phyloP scores from a whole-genome alignment of 2,329 filamentous ascomycete genomes.

The Raffaelea arxii region DNA sequence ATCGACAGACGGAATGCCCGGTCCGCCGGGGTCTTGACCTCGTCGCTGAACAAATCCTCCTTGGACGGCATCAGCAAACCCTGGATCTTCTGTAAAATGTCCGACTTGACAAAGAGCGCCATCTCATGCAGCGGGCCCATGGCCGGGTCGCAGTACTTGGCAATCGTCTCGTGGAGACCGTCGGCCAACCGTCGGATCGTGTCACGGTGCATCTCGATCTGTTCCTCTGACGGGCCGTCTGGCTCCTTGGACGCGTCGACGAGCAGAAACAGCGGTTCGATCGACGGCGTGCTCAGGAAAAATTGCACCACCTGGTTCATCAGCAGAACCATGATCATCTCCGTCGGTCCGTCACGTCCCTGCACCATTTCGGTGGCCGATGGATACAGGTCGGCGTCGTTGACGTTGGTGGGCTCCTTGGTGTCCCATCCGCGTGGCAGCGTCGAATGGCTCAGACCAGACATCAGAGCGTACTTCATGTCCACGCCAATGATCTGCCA shows the following conservation, averaged over 20 bases:
- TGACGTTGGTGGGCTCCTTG: constrained; percentile 45
- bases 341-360: constrained; percentile 46
- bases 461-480: constrained; percentile 45
- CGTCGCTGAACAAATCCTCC: constrained; percentile 37
- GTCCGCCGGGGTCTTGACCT: constrained; percentile 39
- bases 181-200: constrained; percentile 32
- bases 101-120: constrained; percentile 34
- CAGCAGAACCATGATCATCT: constrained; percentile 49
- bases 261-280: constrained; percentile 40
- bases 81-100: constrained; percentile 39
- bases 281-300: constrained; percentile 34
- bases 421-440: constrained; percentile 47
- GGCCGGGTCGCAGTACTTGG: constrained; percentile 38
- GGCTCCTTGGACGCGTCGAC: constrained; percentile 23
- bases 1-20: constrained; percentile 47
- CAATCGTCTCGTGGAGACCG: constrained; percentile 34
- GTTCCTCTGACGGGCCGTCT: constrained; percentile 18
- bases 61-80: constrained; percentile 36
- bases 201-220: constrained; percentile 30
- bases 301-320: constrained; percentile 40
- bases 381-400: constrained; percentile 48
- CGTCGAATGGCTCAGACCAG: constrained; percentile 44
- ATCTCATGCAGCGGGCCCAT: constrained; percentile 44
- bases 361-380: constrained; percentile 40
- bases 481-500: constrained; percentile 54